Conservation (phyloP, 495 filamentous ascomycete species). For the Penicillium longicatenatum region DNA sequence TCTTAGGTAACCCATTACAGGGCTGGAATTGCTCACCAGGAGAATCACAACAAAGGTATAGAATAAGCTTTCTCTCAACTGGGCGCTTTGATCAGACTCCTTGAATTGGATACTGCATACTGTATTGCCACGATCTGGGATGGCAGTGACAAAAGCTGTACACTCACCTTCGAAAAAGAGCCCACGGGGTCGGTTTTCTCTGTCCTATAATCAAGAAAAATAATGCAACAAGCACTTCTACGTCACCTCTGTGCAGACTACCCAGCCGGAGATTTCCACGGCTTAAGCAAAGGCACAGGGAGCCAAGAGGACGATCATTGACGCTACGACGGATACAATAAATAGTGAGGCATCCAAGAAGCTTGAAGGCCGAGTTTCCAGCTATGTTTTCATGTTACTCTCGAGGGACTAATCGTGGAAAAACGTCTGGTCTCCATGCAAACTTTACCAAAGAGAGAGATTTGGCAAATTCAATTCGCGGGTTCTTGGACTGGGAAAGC, state of each 20-base stretch:
- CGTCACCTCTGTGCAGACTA: slow-evolving; percentile 44
- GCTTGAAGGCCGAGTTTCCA: slow-evolving; percentile 39
- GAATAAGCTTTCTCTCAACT: neutral
- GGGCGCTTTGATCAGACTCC: slow-evolving; percentile 43
- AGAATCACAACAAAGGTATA: neutral
- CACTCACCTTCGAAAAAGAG: slow-evolving; percentile 40
- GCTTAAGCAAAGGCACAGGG: slow-evolving; percentile 46
- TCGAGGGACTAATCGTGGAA: slow-evolving; percentile 28
- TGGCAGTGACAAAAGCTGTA: slow-evolving; percentile 38
- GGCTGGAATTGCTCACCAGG: neutral
- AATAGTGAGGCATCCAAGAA: slow-evolving; percentile 30
- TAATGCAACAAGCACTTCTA: slow-evolving; percentile 53
- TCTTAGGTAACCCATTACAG: neutral
- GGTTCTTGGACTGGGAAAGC: slow-evolving; percentile 21
- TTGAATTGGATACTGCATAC: slow-evolving; percentile 44
- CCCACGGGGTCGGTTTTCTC: slow-evolving; percentile 43
- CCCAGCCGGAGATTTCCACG: slow-evolving; percentile 48
- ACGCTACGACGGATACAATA: slow-evolving; percentile 32
- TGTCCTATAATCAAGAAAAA: slow-evolving; percentile 38
- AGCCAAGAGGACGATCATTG: slow-evolving; percentile 40
- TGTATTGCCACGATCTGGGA: slow-evolving; percentile 50
- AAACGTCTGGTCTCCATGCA: slow-evolving; percentile 24
- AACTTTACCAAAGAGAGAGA: slow-evolving; percentile 33
- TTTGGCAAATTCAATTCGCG: slow-evolving; percentile 35
- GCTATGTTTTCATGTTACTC: slow-evolving; percentile 31